These are phyloP conservation scores for Symbiodinium pilosum DNA, from an alignment of 73 alveolate species.

Conservation along the genomic window DNA sequence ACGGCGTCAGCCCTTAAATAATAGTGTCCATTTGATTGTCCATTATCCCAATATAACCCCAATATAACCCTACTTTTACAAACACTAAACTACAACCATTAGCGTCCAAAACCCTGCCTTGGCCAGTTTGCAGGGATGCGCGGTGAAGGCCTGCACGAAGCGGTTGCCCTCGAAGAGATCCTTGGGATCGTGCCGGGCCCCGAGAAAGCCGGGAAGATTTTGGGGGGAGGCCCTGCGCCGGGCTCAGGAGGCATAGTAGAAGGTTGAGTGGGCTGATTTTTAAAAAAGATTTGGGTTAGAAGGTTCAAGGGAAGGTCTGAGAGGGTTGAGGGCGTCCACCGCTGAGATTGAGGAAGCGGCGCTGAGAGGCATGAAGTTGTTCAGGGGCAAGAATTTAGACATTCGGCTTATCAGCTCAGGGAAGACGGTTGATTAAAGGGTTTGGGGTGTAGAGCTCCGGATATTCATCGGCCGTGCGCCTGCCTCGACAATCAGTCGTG, in stretches of 20 bases:
- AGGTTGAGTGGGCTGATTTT: no score
- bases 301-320: neutral
- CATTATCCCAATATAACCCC: no score
- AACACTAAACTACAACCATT: neutral
- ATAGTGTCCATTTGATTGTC: no score
- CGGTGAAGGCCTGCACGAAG: slow-evolving; percentile 60
- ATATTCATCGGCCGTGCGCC: no score
- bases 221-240: neutral
- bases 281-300: neutral
- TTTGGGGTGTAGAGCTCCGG: no score
- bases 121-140: slow-evolving; percentile 65
- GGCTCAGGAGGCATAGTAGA: no score
- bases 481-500: no score
- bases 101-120: neutral
- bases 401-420: neutral
- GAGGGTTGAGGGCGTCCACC: slow-evolving; percentile 3
- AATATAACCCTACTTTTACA: no score
- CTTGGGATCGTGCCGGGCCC: neutral
- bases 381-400: neutral
- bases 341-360: no score
- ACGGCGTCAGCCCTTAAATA: no score
- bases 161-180: slow-evolving; percentile 85
- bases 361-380: no score
- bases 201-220: neutral
- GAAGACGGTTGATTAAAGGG: neutral